These are phyloP conservation scores for Apiospora malaysiana DNA, from an alignment of 2,329 filamentous ascomycete species.

Conservation along the genomic window DNA sequence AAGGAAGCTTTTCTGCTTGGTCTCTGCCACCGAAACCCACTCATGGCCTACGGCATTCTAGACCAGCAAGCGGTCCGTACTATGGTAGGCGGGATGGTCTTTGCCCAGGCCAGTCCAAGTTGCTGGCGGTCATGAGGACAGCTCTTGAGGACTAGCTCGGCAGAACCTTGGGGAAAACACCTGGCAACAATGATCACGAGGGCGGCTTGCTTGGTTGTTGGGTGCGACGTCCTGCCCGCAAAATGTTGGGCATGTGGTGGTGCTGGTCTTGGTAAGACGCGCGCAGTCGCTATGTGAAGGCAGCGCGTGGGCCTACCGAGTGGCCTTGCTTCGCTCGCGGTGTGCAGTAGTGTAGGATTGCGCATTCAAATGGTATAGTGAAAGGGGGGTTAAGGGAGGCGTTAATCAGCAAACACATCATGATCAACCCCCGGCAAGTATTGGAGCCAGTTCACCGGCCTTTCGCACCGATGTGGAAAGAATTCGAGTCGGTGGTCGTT, in stretches of 20 bases:
- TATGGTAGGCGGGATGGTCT: not conserved
- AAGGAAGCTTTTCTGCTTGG: not conserved
- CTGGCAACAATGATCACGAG: not conserved
- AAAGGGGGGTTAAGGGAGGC: not conserved
- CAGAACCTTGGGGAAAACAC: not conserved
- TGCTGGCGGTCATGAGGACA: conserved; percentile 12
- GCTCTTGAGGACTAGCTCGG: not conserved
- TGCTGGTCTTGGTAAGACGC: not conserved
- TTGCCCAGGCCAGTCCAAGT: not conserved
- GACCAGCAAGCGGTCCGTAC: not conserved
- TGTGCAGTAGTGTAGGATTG: conserved; percentile 1
- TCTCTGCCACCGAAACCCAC: not conserved
- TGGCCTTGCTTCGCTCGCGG: not conserved
- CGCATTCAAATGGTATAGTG: not conserved
- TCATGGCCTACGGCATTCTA: conserved; percentile 6
- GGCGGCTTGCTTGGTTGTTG: not conserved
- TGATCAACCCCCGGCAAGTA: not conserved
- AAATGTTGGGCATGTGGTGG: not conserved
- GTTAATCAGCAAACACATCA: not conserved
- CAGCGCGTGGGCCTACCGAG: conserved; percentile 9
- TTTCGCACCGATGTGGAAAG: not conserved
- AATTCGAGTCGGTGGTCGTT: not conserved
- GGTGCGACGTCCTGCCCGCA: not conserved
- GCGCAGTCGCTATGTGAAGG: not conserved
- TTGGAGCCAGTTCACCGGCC: not conserved